A percentile compares a stretch with the other conserved stretches of the same genome.
Conservation (phyloP, 202 grass and related monocot genomes). For the Schoenoplectus triqueter region DNA sequence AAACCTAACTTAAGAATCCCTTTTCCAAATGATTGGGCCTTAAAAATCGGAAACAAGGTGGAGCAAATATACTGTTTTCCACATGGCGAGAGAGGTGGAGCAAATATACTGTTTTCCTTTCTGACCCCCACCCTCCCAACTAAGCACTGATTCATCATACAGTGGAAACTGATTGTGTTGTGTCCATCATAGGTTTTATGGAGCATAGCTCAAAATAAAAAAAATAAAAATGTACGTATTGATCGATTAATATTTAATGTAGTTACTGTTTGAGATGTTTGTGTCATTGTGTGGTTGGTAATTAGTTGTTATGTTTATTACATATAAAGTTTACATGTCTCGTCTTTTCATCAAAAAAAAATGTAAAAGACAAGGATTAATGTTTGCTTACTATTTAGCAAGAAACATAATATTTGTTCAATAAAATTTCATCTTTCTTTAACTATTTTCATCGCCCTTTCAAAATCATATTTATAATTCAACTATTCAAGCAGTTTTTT, state of each 20-base stretch:
- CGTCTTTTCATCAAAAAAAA: too few species aligned
- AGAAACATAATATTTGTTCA: too few species aligned
- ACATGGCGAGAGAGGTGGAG: not conserved
- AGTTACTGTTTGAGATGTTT: not conserved
- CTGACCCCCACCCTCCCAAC: not conserved
- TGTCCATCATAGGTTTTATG: not conserved
- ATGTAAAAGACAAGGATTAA: too few species aligned
- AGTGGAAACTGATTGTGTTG: not conserved
- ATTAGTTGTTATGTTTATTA: not conserved
- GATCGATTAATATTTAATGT: not conserved
- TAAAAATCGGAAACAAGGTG: not conserved
- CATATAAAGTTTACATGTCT: not conserved
- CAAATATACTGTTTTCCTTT: not conserved
- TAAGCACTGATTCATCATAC: not conserved
- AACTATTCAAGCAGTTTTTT: too few species aligned
- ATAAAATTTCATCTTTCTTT: too few species aligned
- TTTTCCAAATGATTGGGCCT: slow-evolving; percentile 14
- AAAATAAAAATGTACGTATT: not conserved
- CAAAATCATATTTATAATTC: too few species aligned
- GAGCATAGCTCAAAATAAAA: not conserved
- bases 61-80: not conserved
- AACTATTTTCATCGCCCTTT: too few species aligned
- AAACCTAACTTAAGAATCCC: not conserved
- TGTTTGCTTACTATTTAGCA: too few species aligned
- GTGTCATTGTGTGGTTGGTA: not conserved